phyloP scores from a whole-genome alignment of 2,329 filamentous ascomycete genomes.

The Geosmithia morbida region DNA sequence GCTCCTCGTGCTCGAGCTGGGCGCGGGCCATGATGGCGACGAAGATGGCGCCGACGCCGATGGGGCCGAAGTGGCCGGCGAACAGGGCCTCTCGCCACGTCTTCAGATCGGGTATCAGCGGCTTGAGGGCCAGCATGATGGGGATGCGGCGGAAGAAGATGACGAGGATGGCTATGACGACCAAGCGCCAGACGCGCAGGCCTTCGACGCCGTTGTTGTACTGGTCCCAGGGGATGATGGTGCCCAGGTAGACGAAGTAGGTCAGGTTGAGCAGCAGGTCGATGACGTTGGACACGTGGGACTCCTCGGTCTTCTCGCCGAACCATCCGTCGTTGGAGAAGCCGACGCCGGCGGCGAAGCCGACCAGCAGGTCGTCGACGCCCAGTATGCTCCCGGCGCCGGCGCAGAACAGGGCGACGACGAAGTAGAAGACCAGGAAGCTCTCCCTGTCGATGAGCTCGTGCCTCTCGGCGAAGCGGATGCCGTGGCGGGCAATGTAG shows the following conservation, averaged over 20 bases:
- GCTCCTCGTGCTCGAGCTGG: conserved; percentile 66
- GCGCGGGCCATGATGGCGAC: conserved; percentile 83
- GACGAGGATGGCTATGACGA: conserved; percentile 88
- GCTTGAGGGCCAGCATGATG: conserved; percentile 83
- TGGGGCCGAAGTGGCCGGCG: conserved; percentile 93
- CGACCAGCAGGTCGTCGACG: conserved; percentile 85
- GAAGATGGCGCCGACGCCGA: conserved; percentile 93
- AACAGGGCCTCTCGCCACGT: conserved; percentile 97
- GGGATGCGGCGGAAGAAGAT: conserved; percentile 93
- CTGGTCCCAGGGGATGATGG: conserved; percentile 91
- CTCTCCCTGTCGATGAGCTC: conserved; percentile 91
- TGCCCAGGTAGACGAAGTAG: conserved; percentile 95
- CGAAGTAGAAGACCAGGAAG: conserved; percentile 97
- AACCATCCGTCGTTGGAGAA: conserved; percentile 99
- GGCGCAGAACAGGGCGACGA: conserved; percentile 87
- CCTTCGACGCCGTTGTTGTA: conserved; percentile 68
- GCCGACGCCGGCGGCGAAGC: conserved; percentile 90
- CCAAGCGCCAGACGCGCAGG: conserved; percentile 72
- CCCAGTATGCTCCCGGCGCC: conserved; percentile 85
- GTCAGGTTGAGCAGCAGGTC: conserved; percentile 92
- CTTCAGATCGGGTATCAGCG: conserved; percentile 89
- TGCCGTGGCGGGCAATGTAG: conserved; percentile 80
- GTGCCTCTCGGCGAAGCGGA: conserved; percentile 71
- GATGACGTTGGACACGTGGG: conserved; percentile 98
- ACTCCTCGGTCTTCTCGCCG: conserved; percentile 93